Percentiles rank a stretch among this genome's conserved stretches.
Conservation (phyloP, 805 yeast genomes). For the Danielozyma ontarioensis region DNA sequence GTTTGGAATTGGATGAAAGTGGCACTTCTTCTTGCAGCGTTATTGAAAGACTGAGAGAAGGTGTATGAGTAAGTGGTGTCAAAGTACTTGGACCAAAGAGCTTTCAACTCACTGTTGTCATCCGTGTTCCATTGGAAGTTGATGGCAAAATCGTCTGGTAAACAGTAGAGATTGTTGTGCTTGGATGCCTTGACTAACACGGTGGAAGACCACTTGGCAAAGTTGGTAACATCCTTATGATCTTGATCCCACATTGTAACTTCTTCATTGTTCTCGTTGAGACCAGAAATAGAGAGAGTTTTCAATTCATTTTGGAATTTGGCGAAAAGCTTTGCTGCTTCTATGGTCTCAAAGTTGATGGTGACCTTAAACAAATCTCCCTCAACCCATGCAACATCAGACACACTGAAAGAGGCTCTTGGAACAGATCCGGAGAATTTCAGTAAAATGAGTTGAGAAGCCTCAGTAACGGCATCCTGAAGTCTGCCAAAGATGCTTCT, state of each 20-base stretch:
- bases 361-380: slow-evolving; percentile 15
- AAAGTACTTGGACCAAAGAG: slow-evolving; percentile 11
- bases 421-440: slow-evolving; percentile 7
- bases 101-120: slow-evolving; percentile 7
- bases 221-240: slow-evolving; percentile 6
- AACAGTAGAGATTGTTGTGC: slow-evolving; percentile 9
- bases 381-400: slow-evolving; percentile 15
- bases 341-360: slow-evolving; percentile 18
- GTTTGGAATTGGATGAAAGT: neutral
- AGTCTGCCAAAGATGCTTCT: neutral
- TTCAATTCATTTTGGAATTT: slow-evolving; percentile 8
- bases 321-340: slow-evolving; percentile 11
- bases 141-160: slow-evolving; percentile 12
- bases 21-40: neutral
- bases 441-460: neutral
- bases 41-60: slow-evolving; percentile 7
- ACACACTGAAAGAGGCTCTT: slow-evolving; percentile 19
- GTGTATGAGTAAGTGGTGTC: slow-evolving; percentile 11
- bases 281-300: slow-evolving; percentile 13
- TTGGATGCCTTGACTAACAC: slow-evolving; percentile 10
- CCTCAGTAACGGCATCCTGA: neutral
- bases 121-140: slow-evolving; percentile 5
- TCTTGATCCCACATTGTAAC: slow-evolving; percentile 3
- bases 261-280: slow-evolving; percentile 14
- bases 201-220: slow-evolving; percentile 12